phyloP scores from a whole-genome alignment of 2,329 filamentous ascomycete species.

The Epichloe elymi region DNA sequence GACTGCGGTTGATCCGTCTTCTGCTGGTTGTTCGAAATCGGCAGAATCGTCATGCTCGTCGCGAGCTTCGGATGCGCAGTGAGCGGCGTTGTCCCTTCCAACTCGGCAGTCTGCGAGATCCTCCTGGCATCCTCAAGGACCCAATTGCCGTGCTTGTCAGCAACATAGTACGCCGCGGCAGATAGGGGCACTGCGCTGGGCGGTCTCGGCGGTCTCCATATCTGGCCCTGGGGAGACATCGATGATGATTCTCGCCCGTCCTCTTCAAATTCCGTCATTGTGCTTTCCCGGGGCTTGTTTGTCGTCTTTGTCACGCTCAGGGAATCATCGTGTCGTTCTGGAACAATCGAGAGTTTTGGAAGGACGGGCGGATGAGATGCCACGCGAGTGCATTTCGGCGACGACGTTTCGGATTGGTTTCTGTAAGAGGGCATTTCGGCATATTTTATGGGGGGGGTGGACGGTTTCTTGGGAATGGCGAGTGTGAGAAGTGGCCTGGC shows the following conservation, averaged over 20 bases:
- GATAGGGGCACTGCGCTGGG: slow-evolving; percentile 32
- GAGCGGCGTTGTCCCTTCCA: slow-evolving; percentile 10
- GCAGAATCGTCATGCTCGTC: slow-evolving; percentile 7
- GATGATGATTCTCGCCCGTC: slow-evolving; percentile 25
- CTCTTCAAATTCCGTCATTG: slow-evolving; percentile 40
- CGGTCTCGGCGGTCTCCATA: slow-evolving; percentile 40
- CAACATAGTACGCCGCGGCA: slow-evolving; percentile 34
- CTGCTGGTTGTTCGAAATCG: slow-evolving; percentile 6
- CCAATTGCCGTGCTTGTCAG: slow-evolving; percentile 42
- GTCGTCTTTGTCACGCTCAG: not conserved
- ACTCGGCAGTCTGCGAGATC: slow-evolving; percentile 14
- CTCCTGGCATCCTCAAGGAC: slow-evolving; percentile 28
- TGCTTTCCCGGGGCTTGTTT: slow-evolving; percentile 24
- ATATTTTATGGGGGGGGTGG: not conserved
- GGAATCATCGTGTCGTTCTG: slow-evolving; percentile 5
- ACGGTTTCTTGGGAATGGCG: not conserved
- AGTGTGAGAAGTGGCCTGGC: slow-evolving; percentile 30
- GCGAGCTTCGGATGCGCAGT: slow-evolving; percentile 6
- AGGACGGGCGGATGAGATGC: slow-evolving; percentile 11
- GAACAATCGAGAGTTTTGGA: slow-evolving; percentile 17
- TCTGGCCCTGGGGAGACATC: slow-evolving; percentile 23
- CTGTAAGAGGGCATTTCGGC: not conserved
- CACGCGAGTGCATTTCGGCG: slow-evolving; percentile 8
- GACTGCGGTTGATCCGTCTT: not conserved
- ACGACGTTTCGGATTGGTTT: not conserved